Evolutionary conservation across 345 rosid genomes (phyloP).

Genomic region (Eucalyptus guilfoylei): DNA sequence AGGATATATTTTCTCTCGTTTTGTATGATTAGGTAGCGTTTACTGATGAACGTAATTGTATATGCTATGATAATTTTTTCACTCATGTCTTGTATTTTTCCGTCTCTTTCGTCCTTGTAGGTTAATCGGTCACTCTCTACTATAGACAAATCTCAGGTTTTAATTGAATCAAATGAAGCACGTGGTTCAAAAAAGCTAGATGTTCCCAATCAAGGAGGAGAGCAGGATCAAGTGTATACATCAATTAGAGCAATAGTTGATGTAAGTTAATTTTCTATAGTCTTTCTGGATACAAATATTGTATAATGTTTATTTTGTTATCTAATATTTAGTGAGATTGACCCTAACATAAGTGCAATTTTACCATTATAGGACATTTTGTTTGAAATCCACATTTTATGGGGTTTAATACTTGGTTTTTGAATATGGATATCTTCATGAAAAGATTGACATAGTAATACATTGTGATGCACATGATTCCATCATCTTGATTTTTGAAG

Average conservation of each 20-base stretch:
- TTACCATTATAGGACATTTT: neutral
- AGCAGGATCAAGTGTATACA: neutral
- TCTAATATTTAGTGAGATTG: neutral
- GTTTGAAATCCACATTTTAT: neutral
- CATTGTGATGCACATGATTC: neutral
- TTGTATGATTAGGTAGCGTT: accelerated
- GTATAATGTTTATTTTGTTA: neutral
- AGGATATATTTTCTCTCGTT: neutral
- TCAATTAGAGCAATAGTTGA: neutral
- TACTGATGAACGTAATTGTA: neutral
- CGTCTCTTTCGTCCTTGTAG: neutral
- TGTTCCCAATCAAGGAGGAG: neutral
- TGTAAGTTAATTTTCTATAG: neutral
- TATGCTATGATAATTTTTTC: neutral
- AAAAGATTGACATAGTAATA: neutral
- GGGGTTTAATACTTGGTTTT: neutral
- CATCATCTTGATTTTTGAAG: neutral
- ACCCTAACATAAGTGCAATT: neutral
- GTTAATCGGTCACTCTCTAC: neutral
- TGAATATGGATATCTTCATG: neutral
- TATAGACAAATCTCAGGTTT: neutral
- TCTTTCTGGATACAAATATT: neutral
- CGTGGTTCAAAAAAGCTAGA: neutral
- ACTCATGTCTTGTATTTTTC: neutral
- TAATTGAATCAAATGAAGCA: neutral